Evolutionary conservation across 23 red algal species (phyloP), one percentile per base, ranked within the genome.

Genomic region (Pyropia haitanensis): DNA sequence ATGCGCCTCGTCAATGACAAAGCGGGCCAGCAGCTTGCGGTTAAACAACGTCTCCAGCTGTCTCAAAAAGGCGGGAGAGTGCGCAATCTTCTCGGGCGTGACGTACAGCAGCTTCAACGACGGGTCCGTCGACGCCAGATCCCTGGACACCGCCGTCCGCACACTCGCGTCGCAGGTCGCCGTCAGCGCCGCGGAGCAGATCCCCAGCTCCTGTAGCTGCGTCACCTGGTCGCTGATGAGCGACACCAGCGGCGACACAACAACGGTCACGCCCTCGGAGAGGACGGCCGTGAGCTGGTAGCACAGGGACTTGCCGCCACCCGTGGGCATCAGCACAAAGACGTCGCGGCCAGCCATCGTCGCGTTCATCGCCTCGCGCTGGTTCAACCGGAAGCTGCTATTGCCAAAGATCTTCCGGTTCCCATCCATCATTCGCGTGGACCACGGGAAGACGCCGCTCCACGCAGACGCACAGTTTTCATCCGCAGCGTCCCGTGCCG

Each of bases 1-100:
- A 74, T 98, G 94, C 2, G 94, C 94, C 65, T 98, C 94, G 61
- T 98, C 94, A 62, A 98, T 83, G 1, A 98, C 94, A 56, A 98
- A 88, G 1, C 92, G 64, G 32, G 80, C 73, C 14, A 96, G 57
- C 14, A 96, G 79, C 27, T 83, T 75, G 46, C 79, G 60, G 0
- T 18, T 29, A 13, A 56, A 68, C 26, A 96, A 54, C 15, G 70
- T 68, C 3, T 68, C 56, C 28, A 98, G 53, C 26, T 69, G 29
- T n/a, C 78, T 67, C 49, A 85, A 71, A 44, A 98, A 98, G 39
- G 78, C 72, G 14, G 28, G 67, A 18, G 85, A 91, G 27, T 76
- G 67, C 9, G 76, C 83, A 31, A 98, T 87, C 51, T 91, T 90
- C 63, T 98, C 94, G 2, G 94, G 94, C 18, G 94, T 98, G 9